Conservation (phyloP, 495 filamentous ascomycete species). For the Hyphodiscus hymeniophilus region DNA sequence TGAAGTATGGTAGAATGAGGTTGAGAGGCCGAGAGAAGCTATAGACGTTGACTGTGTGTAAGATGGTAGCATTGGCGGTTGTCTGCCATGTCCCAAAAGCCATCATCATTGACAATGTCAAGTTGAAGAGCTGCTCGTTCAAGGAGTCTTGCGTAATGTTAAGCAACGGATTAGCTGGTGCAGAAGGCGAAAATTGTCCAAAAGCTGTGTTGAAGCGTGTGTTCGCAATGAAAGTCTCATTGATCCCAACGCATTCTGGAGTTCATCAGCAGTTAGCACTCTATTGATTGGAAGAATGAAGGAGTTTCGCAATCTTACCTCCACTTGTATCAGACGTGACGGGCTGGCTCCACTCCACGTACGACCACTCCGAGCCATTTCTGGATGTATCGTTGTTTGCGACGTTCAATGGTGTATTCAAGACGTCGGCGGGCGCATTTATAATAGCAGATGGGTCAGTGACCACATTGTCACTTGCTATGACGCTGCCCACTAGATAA, state of each 20-base stretch:
- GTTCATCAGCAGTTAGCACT: no score
- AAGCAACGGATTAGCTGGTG: conserved; percentile 9
- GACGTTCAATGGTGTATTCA: no score
- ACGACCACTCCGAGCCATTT: no score
- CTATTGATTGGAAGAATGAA: no score
- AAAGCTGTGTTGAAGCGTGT: conserved; percentile 14
- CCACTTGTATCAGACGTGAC: no score
- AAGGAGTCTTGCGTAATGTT: conserved; percentile 11
- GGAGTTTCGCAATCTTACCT: no score
- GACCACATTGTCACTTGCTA: no score
- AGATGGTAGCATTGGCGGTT: conserved; percentile 6
- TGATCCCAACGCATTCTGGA: conserved; percentile 3
- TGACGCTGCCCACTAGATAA: conserved; percentile 10
- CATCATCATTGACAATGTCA: conserved; percentile 17
- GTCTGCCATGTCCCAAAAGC: conserved; percentile 12
- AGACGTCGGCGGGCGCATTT: no score
- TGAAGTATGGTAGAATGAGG: conserved; percentile 21
- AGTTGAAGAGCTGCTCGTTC: conserved; percentile 20
- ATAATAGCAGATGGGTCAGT: no score
- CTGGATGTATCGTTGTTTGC: no score
- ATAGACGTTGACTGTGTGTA: conserved; percentile 18
- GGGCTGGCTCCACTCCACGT: no score
- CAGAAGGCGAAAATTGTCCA: conserved; percentile 7
- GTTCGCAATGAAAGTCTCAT: conserved; percentile 10
- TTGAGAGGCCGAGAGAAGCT: conserved; percentile 14